Evolutionary conservation across 2,329 filamentous ascomycete genomes (phyloP), one percentile per base, ranked within the genome.

Genomic region (Trichoderma atrobrunneum): DNA sequence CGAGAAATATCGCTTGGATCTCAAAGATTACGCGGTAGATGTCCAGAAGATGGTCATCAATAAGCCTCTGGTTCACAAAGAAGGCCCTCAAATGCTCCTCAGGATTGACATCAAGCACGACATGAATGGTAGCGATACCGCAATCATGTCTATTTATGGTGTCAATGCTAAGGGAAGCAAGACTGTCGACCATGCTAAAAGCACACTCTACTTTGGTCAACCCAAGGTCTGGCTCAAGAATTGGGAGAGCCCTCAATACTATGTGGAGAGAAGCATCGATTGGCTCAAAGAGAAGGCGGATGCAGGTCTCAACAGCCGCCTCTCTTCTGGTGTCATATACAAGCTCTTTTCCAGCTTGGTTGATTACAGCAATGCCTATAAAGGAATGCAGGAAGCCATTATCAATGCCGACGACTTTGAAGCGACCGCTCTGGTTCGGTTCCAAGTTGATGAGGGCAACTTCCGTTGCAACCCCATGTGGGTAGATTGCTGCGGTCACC

Each of bases 21-120:
- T 65, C 26, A 39, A 64, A 28, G 68, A 70, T n/a, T 56, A 63
- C 56, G 24, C 71, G 3, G 56, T 86, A 11, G 85, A 86, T 48
- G 84, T 74, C 54, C 68, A 80, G 14, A 84, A 86, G 73, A 86
- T 86, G 84, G 83, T 83, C 56, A 81, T 85, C 14, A 36, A 65
- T 16, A 74, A 75, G 54, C 62, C 74, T 21, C 51, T 75, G 30
- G 70, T 74, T 12, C 63, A 71, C 30, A 70, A 67, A 24, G 51
- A 56, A 0, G 67, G 56, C n/a, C 32, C 39, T 34, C 8, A 51
- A 7, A 65, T 72, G 59, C 56, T 54, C 11, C 64, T 73, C 7
- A 61, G 70, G 36, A 60, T 64, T 57, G 21, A 64, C 1, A 16
- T 71, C 0, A 64, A 39, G 18, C 69, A 71, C 28, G 60, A 71